Base-by-base conservation (phyloP, 2,329 filamentous ascomycete genomes). In the Cladosporium velox region DNA sequence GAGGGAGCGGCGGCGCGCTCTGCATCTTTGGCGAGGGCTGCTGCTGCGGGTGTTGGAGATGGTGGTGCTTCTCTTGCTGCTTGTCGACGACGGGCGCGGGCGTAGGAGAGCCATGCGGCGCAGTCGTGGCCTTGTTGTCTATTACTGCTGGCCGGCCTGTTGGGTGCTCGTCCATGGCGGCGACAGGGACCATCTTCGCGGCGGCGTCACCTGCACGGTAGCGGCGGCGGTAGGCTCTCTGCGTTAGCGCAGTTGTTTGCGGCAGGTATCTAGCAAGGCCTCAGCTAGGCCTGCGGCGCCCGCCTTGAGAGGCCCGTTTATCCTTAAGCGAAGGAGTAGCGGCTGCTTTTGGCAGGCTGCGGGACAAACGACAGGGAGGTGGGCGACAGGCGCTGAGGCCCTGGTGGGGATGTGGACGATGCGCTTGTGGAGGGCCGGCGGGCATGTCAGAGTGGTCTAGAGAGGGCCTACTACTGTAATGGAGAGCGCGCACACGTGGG, bases 261-360 rank as follows among this genome's bases (percentile, higher is more conserved):
- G 51, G 51, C 61, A 64, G 60, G 61, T 55, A 30, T 61, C 35
- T 64, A 52, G 61, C 61, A 61, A 54, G 60, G 60, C 60, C 60
- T 63, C 60, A 52, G 60, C 61, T 47, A 47, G 57, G 57, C 57
- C 57, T 44, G 57, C 57, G 57, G 32, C 61, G 51, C 49, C 61
- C 44, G 59, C 59, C 59, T 62, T 62, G 59, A 51, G 61, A 64
- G 61, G 61, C 61, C 61, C 61, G 61, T 64, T 64, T 64, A 64
- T 64, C 61, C 61, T 64, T 64, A 64, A 64, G 61, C 61, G 61
- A 64, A 64, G 61, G 61, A 55, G 61, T 47, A 55, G 51, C 61
- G 61, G 61, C 61, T 64, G 61, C 49, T 64, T 44, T 64, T 34
- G 35, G 51, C 51, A 64, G 61, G 47, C 47, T 34, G 61, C 61